A percentile compares a stretch with the other conserved stretches of the same genome.
Conservation (phyloP, 2,329 filamentous ascomycete genomes). For the Bipolaris sorokiniana region DNA sequence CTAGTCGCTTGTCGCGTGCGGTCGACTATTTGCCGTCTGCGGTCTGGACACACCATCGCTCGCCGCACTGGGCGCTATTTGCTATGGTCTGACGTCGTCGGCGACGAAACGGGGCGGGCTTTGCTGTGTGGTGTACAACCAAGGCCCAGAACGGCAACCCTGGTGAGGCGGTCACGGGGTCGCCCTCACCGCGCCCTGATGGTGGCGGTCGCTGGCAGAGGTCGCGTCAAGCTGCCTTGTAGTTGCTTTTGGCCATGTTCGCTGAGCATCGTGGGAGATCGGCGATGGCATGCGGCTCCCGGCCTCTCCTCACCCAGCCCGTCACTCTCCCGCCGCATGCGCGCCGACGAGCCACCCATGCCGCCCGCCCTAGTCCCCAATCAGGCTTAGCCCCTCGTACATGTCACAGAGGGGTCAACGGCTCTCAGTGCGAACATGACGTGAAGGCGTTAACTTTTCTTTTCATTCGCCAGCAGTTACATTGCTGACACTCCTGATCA, state of each 20-base stretch:
- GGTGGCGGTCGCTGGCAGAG: slow-evolving; percentile 1
- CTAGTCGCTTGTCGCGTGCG: slow-evolving; percentile 30
- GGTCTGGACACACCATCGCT: slow-evolving; percentile 36
- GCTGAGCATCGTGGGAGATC: slow-evolving; percentile 26
- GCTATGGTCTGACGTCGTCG: slow-evolving; percentile 30
- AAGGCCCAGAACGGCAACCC: slow-evolving; percentile 9
- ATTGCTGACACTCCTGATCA: slow-evolving; percentile 13
- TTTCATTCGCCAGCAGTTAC: slow-evolving; percentile 21
- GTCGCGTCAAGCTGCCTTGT: slow-evolving; percentile 12
- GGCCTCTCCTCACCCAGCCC: slow-evolving; percentile 17
- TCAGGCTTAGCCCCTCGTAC: slow-evolving; percentile 16
- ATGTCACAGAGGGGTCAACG: slow-evolving; percentile 11
- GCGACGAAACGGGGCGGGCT: slow-evolving; percentile 6
- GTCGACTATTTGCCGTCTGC: slow-evolving; percentile 34
- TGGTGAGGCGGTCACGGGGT: slow-evolving; percentile 19
- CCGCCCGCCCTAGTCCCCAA: not conserved
- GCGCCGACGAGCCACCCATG: slow-evolving; percentile 24
- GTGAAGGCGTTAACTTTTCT: slow-evolving; percentile 15
- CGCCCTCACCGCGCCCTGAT: slow-evolving; percentile 16
- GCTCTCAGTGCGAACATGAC: slow-evolving; percentile 12
- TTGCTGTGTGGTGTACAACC: not conserved
- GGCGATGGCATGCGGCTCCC: slow-evolving; percentile 23
- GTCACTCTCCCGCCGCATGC: slow-evolving; percentile 39
- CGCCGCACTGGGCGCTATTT: slow-evolving; percentile 31
- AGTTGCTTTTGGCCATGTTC: slow-evolving; percentile 27